Conservation (phyloP, 78 protist species). For the Mastigamoeba balamuthi region DNA sequence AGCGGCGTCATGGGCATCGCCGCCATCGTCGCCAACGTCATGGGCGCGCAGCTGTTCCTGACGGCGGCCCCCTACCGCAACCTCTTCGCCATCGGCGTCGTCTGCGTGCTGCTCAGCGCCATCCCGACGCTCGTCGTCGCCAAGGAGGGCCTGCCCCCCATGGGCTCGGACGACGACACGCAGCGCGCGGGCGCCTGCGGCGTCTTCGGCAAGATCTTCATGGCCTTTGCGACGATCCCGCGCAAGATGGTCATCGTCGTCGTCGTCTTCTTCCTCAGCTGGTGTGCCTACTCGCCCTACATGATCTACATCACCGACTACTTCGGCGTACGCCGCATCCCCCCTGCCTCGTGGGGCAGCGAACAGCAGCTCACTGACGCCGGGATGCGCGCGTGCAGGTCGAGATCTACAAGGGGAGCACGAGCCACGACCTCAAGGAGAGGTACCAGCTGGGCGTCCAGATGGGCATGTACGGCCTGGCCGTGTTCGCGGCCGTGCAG, state of each 20-base stretch:
- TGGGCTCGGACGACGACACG: no score
- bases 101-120: background rate
- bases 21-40: slow-evolving; percentile 10
- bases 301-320: slow-evolving; percentile 18
- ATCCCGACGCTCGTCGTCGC: slow-evolving; percentile 28
- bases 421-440: slow-evolving; percentile 9
- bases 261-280: slow-evolving; percentile 21
- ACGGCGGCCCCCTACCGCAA: background rate
- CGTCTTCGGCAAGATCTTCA: slow-evolving; percentile 3
- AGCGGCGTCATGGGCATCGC: slow-evolving; percentile 25
- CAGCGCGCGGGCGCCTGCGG: background rate
- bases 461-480: slow-evolving; percentile 33
- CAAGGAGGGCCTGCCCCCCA: slow-evolving; percentile 10
- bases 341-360: no score
- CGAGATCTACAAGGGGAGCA: no score
- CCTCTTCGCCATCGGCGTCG: slow-evolving; percentile 11
- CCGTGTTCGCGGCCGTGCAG: slow-evolving; percentile 3
- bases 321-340: no score
- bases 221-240: slow-evolving; percentile 16
- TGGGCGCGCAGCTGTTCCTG: background rate
- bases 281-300: slow-evolving; percentile 41
- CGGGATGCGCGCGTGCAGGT: no score
- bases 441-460: slow-evolving; percentile 5
- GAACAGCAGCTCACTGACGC: no score
- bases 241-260: slow-evolving; percentile 9